Evolutionary conservation across 2,329 filamentous ascomycete genomes (phyloP).

Genomic region (Cordyceps farinosa): DNA sequence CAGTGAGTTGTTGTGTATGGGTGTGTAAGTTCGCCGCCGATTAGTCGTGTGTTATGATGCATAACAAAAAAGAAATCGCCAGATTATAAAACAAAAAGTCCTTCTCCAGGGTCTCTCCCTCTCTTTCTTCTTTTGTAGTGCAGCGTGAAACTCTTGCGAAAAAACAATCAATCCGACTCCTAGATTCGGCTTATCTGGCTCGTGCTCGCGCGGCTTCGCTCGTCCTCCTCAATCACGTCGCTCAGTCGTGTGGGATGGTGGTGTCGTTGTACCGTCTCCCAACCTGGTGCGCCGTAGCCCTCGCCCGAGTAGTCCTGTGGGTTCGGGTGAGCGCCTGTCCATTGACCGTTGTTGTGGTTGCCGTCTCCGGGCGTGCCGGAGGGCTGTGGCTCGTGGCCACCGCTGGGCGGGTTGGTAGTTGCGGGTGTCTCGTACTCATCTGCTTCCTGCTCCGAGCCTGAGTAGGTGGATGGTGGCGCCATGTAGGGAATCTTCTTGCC

Average conservation of each 20-base stretch:
- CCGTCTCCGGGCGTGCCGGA: slow-evolving; percentile 26
- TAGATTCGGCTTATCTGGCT: slow-evolving; percentile 53
- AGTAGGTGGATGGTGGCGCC: slow-evolving; percentile 42
- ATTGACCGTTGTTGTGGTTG: slow-evolving; percentile 29
- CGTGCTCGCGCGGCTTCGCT: slow-evolving; percentile 70
- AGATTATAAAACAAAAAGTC: slow-evolving; percentile 1
- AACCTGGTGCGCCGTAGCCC: slow-evolving; percentile 64
- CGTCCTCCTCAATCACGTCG: slow-evolving; percentile 83
- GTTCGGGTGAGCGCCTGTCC: slow-evolving; percentile 40
- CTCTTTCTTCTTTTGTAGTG: background rate
- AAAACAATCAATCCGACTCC: slow-evolving; percentile 13
- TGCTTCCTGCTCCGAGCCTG: slow-evolving; percentile 49
- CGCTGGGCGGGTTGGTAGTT: slow-evolving; percentile 39
- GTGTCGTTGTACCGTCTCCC: slow-evolving; percentile 74
- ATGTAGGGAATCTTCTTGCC: slow-evolving; percentile 56
- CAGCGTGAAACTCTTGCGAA: background rate
- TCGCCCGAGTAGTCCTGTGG: slow-evolving; percentile 62
- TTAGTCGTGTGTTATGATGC: slow-evolving; percentile 7
- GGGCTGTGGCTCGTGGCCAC: slow-evolving; percentile 31
- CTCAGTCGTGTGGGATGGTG: slow-evolving; percentile 86
- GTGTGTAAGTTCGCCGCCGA: background rate
- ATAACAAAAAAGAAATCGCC: background rate
- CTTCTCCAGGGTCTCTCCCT: background rate
- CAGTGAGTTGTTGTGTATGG: background rate
- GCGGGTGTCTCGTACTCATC: slow-evolving; percentile 57